phyloP scores from a whole-genome alignment of 2,329 filamentous ascomycete species.

The Sclerotinia sclerotiorum region DNA sequence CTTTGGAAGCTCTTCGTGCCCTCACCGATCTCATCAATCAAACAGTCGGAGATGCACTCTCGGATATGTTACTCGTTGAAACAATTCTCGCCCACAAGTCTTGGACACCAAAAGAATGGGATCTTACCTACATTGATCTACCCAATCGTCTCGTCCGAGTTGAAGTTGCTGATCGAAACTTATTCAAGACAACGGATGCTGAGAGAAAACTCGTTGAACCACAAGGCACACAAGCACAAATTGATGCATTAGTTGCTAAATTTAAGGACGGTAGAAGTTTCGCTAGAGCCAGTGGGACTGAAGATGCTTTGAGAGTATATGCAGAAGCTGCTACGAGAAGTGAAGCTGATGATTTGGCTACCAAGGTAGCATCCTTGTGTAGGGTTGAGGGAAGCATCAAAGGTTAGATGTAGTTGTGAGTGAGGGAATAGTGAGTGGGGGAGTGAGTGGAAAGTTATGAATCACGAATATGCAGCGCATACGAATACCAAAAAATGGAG shows the following conservation, averaged over 20 bases:
- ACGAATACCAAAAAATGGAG: slow-evolving; percentile 22
- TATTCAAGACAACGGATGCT: slow-evolving; percentile 89
- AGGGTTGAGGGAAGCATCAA: slow-evolving; percentile 32
- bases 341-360: slow-evolving; percentile 87
- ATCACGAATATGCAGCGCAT: slow-evolving; percentile 15
- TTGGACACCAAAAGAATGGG: slow-evolving; percentile 90
- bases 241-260: slow-evolving; percentile 84
- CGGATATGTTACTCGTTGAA: slow-evolving; percentile 93
- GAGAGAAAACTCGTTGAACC: slow-evolving; percentile 85
- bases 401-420: neutral
- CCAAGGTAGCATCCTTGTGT: slow-evolving; percentile 60
- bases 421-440: neutral
- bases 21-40: slow-evolving; percentile 95
- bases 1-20: slow-evolving; percentile 79
- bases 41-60: slow-evolving; percentile 93
- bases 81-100: slow-evolving; percentile 93
- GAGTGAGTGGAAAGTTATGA: neutral
- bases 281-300: slow-evolving; percentile 88
- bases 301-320: slow-evolving; percentile 94
- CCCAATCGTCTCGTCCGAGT: slow-evolving; percentile 95
- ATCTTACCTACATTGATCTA: slow-evolving; percentile 86
- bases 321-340: slow-evolving; percentile 87
- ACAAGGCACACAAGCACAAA: slow-evolving; percentile 75
- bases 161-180: slow-evolving; percentile 81
- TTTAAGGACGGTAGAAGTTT: slow-evolving; percentile 89